These are phyloP conservation scores for Pezicula carpinea DNA, from an alignment of 2,329 filamentous ascomycete genomes.

Conservation along the genomic window DNA sequence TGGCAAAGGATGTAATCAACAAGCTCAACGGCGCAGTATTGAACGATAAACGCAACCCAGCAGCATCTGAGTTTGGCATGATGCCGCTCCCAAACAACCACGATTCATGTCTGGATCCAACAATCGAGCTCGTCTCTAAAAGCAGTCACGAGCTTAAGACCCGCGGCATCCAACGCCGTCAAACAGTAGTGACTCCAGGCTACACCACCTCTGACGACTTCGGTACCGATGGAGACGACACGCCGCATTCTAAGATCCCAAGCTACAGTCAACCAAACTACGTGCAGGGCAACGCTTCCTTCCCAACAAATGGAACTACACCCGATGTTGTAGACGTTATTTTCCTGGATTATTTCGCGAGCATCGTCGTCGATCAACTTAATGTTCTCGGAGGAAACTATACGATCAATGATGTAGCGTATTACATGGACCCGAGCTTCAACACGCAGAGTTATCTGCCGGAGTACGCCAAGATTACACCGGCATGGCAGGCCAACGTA, in stretches of 20 bases:
- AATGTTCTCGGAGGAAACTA: conserved; percentile 36
- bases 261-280: conserved; percentile 79
- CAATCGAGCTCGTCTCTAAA: conserved; percentile 12
- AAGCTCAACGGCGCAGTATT: conserved; percentile 48
- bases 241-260: conserved; percentile 67
- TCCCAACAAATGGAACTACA: conserved; percentile 43
- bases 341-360: conserved; percentile 85
- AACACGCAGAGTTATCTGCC: conserved; percentile 28
- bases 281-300: conserved; percentile 63
- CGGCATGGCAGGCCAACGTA: conserved; percentile 22
- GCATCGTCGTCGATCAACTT: conserved; percentile 70
- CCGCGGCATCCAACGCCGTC: conserved; percentile 23
- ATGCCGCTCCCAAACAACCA: conserved; percentile 27
- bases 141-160: conserved; percentile 12
- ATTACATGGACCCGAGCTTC: conserved; percentile 26
- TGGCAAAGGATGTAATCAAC: conserved; percentile 62
- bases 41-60: conserved; percentile 13
- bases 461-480: conserved; percentile 25
- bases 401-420: conserved; percentile 22
- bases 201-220: conserved; percentile 87
- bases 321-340: conserved; percentile 78
- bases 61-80: conserved; percentile 3
- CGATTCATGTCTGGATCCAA: conserved; percentile 27
- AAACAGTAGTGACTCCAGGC: conserved; percentile 47
- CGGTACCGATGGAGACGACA: conserved; percentile 82